Evolutionary conservation across 208 protist species (phyloP), one percentile per base, ranked within the genome.

Genomic region (Endotrypanum monterogeii): DNA sequence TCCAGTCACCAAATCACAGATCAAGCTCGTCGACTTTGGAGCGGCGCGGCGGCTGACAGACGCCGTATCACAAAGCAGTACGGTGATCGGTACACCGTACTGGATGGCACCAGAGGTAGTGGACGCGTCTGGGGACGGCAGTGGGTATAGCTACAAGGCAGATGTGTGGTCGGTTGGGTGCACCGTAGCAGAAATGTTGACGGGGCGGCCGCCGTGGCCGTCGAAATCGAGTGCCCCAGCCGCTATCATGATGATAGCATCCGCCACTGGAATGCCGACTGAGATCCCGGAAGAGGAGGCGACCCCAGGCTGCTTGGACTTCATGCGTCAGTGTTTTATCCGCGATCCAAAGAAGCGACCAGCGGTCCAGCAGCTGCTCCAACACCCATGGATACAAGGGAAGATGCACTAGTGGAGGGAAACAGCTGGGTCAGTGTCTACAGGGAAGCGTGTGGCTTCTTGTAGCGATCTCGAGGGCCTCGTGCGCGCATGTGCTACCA

Each of bases 81-180:
- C 94, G 25, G 87, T 98, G 16, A 95, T 96, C 60, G 94, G 94
- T 35, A 97, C 94, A 41, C 94, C 94, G n/a, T 98, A 98, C 82
- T 98, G 94, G 93, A 98, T 98, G 94, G 94, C 94, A 2, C 94
- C 94, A 25, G 92, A 98, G 84, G 91, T 98, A 74, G 91, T 98
- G 51, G 84, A 95, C 78, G 87, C 73, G 61, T 79, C 73, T 48
- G 78, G 71, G 7, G 72, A 77, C 18, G 60, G 78, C 25, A 71
- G 52, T 37, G 93, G 93, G 12, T 97, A 97, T 82, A 95, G 89
- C 77, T 96, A 94, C 83, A 96, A 97, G 86, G 93, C 93, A 0
- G 95, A 98, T 67, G 93, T 98, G n/a, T 98, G 95, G 94, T 97
- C 94, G 16, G 89, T 96, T 8, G 95, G 95, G 39, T 97, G 93